Base-by-base conservation (phyloP, 768 basidiomycete species). In the Kwoniella dendrophila region DNA sequence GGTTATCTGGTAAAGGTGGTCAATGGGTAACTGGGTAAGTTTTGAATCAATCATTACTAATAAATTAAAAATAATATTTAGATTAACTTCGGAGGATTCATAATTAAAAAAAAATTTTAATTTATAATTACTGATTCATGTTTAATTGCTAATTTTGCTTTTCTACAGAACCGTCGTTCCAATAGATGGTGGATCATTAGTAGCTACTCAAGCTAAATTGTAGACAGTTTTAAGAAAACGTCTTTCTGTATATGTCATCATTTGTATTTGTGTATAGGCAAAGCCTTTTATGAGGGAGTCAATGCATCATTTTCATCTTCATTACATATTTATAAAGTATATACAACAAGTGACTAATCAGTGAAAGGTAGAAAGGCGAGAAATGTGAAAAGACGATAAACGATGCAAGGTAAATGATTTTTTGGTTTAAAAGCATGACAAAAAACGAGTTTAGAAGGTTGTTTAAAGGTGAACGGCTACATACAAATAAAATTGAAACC, bases 111-210 rank as follows among this genome's bases (percentile, higher is more conserved):
- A n/a, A n/a, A n/a, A n/a, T n/a, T 38, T 8, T 38, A 8, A 38
- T 38, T 8, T 38, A 38, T 8, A 8, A 18, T 8, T 8, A 18
- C 36, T 38, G 36, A 38, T 38, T 8, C 18, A 8, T 10, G 20
- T 8, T 14, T 20, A 43, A 14, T 43, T 43, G 41, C 41, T 43
- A 11, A 2, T 16, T 10, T 27, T n/a, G n/a, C n/a, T n/a, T n/a
- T n/a, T n/a, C n/a, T 10, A 43, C 52, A 72, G 86, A 5, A 84
- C 86, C 24, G 85, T 86, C 5, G 83, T 88, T 47, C 78, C 83
- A 10, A 73, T 88, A 44, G 87, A 88, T 69, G 87, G 87, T 4
- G 87, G 87, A 8, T 78, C 79, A 49, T 70, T 85, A 26, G 83
- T 85, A 47, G 56, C 59, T 24, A 60, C 63, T 18, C 63, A 60